Evolutionary conservation across 1,284 basidiomycete species (phyloP).

Genomic region (Moesziomyces globuligerus): DNA sequence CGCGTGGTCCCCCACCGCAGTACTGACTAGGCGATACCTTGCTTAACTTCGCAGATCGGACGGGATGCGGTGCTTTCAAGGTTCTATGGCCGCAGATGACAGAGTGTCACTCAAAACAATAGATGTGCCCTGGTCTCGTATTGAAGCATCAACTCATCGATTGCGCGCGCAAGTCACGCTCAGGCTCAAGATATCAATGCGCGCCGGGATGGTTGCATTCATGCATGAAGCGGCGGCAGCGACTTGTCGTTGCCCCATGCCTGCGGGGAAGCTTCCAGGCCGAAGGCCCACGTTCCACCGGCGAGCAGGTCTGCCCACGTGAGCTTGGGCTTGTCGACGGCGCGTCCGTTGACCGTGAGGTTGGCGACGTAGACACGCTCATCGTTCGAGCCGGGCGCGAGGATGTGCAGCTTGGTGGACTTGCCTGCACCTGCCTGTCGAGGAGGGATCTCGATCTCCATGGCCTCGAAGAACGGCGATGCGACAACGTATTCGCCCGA

Average conservation of each 20-base stretch:
- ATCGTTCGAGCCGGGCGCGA: constrained; percentile 23
- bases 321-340: constrained; percentile 21
- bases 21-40: constrained; percentile 82
- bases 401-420: constrained; percentile 13
- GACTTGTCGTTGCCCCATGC: constrained; percentile 30
- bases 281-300: constrained; percentile 41
- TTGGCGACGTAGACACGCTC: constrained; percentile 24
- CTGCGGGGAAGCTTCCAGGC: constrained; percentile 13
- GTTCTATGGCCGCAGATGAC: constrained; percentile 80
- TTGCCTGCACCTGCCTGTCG: not conserved
- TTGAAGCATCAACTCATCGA: no score
- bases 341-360: constrained; percentile 23
- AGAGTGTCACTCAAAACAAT: no score
- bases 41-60: constrained; percentile 83
- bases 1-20: constrained; percentile 84
- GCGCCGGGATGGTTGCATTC: no score
- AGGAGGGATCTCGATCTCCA: constrained; percentile 73
- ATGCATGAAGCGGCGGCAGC: constrained; percentile 8
- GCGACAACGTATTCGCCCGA: constrained; percentile 73
- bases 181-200: no score
- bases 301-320: constrained; percentile 30
- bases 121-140: no score
- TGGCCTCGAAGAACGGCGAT: constrained; percentile 77
- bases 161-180: no score
- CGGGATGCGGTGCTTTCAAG: constrained; percentile 80